These are phyloP conservation scores for Cladosporium sp. DNA, from an alignment of 2,329 filamentous ascomycete genomes.

Conservation along the genomic window DNA sequence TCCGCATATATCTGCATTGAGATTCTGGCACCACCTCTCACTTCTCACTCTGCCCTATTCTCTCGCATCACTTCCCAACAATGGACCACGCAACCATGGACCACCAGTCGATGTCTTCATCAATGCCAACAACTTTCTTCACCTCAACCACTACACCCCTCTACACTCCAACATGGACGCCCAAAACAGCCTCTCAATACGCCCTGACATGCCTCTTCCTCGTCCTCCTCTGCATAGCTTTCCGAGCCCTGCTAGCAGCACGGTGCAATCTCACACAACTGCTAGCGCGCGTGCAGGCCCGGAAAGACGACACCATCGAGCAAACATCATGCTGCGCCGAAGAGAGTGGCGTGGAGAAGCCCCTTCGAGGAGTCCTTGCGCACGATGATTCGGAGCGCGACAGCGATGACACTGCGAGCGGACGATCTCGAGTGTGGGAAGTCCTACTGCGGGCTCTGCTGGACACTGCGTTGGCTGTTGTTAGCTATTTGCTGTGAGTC, in stretches of 20 bases:
- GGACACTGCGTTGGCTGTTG: conserved; percentile 64
- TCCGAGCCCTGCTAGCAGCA: conserved; percentile 49
- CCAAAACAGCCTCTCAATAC: conserved; percentile 64
- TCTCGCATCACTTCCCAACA: background rate
- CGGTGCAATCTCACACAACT: conserved; percentile 21
- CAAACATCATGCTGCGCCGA: background rate
- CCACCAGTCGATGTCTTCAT: conserved; percentile 15
- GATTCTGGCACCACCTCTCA: too few relatives aligned
- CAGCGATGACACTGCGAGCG: conserved; percentile 66
- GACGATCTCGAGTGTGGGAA: conserved; percentile 58
- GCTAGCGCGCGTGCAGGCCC: background rate
- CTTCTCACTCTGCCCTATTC: too few relatives aligned
- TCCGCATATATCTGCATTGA: too few relatives aligned
- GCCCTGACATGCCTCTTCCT: conserved; percentile 88
- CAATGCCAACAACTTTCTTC: conserved; percentile 61
- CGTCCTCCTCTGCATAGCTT: conserved; percentile 65
- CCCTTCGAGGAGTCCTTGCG: background rate
- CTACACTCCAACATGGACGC: conserved; percentile 68
- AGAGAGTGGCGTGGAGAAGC: background rate
- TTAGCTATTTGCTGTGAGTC: conserved; percentile 79
- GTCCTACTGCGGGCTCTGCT: conserved; percentile 67
- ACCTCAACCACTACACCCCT: conserved; percentile 57
- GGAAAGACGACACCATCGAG: background rate
- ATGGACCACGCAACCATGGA: background rate
- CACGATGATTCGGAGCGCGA: conserved; percentile 44